Evolutionary conservation across 106 monocot species (phyloP).

Genomic region (Phalaenopsis equestris): DNA sequence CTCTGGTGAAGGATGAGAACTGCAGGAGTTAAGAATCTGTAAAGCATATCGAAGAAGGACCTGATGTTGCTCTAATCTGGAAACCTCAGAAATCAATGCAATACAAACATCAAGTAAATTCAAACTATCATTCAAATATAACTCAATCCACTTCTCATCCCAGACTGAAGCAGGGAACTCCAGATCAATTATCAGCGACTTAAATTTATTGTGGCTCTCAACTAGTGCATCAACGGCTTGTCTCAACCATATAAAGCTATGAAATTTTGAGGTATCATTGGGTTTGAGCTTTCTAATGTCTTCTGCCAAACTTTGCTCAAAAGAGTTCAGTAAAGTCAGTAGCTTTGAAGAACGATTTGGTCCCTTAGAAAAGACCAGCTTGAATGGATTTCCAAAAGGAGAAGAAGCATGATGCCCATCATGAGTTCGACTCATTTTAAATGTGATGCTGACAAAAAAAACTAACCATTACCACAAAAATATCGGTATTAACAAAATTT

Average conservation of each 20-base stretch:
- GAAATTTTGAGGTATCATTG: conserved; percentile 18
- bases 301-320: conserved; percentile 34
- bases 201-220: conserved; percentile 25
- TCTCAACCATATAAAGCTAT: conserved; percentile 43
- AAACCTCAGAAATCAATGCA: conserved; percentile 38
- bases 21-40: conserved; percentile 10
- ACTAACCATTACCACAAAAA: background rate
- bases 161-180: conserved; percentile 39
- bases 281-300: conserved; percentile 35
- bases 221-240: conserved; percentile 20
- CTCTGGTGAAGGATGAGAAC: conserved; percentile 21
- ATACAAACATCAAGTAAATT: conserved; percentile 53
- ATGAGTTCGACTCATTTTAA: conserved; percentile 32
- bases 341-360: conserved; percentile 23
- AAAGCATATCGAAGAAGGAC: conserved; percentile 25
- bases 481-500: background rate
- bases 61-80: conserved; percentile 26
- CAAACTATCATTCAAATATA: conserved; percentile 39
- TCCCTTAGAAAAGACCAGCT: conserved; percentile 16
- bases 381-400: conserved; percentile 38
- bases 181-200: conserved; percentile 30
- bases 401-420: conserved; percentile 12
- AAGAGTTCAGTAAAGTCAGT: conserved; percentile 16
- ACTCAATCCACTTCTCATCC: conserved; percentile 45
- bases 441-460: conserved; percentile 2